phyloP scores from a whole-genome alignment of 2,329 filamentous ascomycete species.

The Fusarium secorum region DNA sequence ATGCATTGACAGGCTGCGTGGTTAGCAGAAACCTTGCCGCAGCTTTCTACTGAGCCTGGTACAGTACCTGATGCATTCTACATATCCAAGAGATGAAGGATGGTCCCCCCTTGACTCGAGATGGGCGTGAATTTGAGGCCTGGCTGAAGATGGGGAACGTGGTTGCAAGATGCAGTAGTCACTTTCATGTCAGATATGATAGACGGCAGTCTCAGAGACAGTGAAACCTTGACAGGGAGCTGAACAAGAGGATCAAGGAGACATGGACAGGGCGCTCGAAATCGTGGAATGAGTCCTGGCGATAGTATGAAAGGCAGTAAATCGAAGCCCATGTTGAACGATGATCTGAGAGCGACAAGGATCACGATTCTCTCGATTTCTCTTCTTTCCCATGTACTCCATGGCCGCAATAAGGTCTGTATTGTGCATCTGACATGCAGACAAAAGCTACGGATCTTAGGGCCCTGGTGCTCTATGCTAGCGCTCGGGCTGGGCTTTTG shows the following conservation, averaged over 20 bases:
- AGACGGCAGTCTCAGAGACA: conserved; percentile 1
- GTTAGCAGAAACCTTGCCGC: not conserved
- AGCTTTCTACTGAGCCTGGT: not conserved
- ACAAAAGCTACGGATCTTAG: conserved; percentile 1
- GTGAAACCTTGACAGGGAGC: conserved; percentile 4
- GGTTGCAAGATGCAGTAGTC: conserved; percentile 22
- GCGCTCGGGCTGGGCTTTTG: conserved; percentile 14
- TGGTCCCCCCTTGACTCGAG: conserved; percentile 6
- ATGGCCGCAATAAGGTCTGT: conserved; percentile 23
- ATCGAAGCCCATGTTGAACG: not conserved
- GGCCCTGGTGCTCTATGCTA: not conserved
- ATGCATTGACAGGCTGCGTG: conserved; percentile 15
- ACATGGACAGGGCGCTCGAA: not conserved
- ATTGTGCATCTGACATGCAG: conserved; percentile 24
- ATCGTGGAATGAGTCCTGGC: not conserved
- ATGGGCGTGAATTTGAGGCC: conserved; percentile 33
- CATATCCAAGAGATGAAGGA: not conserved
- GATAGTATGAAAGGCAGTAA: not conserved
- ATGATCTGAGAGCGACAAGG: conserved; percentile 9
- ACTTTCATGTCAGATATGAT: conserved; percentile 9
- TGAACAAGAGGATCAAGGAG: not conserved
- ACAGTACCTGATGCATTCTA: conserved; percentile 5
- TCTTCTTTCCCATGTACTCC: not conserved
- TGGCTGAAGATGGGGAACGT: not conserved
- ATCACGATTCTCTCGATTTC: conserved; percentile 10